phyloP scores from a whole-genome alignment of 2,329 filamentous ascomycete species.

The Beauveria australis region DNA sequence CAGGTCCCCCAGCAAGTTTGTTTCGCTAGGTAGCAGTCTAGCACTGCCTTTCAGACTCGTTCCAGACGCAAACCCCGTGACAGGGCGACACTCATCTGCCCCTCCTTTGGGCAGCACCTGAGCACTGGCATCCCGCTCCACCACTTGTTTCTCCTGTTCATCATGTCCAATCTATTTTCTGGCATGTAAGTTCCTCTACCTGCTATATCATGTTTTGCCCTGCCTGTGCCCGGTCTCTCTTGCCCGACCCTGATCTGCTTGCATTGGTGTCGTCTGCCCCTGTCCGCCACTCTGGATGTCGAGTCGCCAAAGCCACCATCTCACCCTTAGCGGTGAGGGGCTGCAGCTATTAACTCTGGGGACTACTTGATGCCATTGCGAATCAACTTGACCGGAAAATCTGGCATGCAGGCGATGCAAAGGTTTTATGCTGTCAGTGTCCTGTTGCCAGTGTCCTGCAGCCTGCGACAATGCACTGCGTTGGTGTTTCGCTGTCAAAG shows the following conservation, averaged over 20 bases:
- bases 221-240: not conserved
- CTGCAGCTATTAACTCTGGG: not conserved
- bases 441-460: too few species aligned
- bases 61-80: constrained; percentile 12
- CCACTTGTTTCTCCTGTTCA: constrained; percentile 7
- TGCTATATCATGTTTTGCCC: not conserved
- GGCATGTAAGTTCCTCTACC: constrained; percentile 12
- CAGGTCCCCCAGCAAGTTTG: constrained; percentile 1
- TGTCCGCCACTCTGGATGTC: not conserved
- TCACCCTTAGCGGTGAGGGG: constrained; percentile 11
- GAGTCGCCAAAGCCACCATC: not conserved
- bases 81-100: constrained; percentile 9
- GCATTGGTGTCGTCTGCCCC: constrained; percentile 2
- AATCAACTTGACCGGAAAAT: not conserved
- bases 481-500: not conserved
- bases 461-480: not conserved
- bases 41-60: constrained; percentile 8
- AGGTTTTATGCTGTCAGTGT: too few species aligned
- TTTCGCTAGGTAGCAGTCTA: not conserved
- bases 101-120: constrained; percentile 12
- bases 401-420: not conserved
- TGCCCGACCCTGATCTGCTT: not conserved
- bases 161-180: constrained; percentile 14
- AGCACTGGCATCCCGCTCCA: constrained; percentile 10
- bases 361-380: not conserved